These are phyloP conservation scores for Aureobasidium sp. DNA, from an alignment of 2,329 filamentous ascomycete species.

Conservation along the genomic window DNA sequence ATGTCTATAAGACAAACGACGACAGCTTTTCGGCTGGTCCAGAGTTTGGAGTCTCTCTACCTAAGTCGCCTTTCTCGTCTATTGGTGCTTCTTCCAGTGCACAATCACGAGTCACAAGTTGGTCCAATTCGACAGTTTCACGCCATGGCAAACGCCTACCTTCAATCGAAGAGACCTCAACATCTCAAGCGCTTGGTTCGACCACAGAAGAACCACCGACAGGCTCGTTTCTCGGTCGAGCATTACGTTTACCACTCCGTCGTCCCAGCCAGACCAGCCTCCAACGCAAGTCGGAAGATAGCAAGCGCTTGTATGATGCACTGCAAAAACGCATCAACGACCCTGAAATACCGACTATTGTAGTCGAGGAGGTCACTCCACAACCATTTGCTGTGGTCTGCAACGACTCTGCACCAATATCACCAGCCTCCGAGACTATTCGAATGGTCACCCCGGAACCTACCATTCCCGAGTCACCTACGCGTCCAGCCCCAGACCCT, in stretches of 20 bases:
- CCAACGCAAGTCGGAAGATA: constrained; percentile 39
- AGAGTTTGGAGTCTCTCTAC: constrained; percentile 11
- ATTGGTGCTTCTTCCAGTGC: background rate
- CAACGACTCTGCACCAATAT: background rate
- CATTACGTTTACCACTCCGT: constrained; percentile 24
- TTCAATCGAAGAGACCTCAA: constrained; percentile 14
- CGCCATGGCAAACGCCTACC: constrained; percentile 24
- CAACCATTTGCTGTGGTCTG: background rate
- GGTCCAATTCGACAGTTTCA: constrained; percentile 56
- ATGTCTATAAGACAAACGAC: constrained; percentile 17
- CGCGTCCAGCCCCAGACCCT: background rate
- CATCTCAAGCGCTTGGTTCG: constrained; percentile 6
- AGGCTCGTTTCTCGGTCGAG: constrained; percentile 26
- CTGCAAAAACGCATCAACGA: constrained; percentile 47
- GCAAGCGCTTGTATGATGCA: constrained; percentile 55
- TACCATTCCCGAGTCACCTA: background rate
- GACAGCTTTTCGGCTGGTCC: constrained; percentile 11
- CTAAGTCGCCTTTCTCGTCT: constrained; percentile 1
- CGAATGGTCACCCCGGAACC: constrained; percentile 28
- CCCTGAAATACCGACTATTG: constrained; percentile 31
- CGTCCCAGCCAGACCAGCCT: constrained; percentile 24
- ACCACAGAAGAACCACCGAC: constrained; percentile 14
- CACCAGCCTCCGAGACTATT: constrained; percentile 24
- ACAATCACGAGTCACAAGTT: constrained; percentile 62
- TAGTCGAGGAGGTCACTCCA: background rate